Base-by-base conservation (phyloP, 306 rosid species). In the Sindora glabra region DNA sequence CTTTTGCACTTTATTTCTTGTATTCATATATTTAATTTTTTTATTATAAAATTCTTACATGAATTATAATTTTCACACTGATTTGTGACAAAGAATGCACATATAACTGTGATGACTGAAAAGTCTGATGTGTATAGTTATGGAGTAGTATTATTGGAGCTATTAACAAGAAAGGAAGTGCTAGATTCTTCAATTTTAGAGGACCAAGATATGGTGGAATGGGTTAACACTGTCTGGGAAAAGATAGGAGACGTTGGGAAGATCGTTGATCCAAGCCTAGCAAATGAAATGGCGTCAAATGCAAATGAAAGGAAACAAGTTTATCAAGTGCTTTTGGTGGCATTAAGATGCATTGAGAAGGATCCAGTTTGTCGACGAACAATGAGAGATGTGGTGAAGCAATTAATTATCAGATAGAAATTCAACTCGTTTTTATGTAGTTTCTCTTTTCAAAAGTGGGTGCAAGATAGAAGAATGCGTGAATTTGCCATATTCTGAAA, bases 61-160 rank as follows among this genome's bases (percentile, higher is more conserved):
- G 38, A 67, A 44, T 54, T 12, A 17, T 60, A 10, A 2, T 49
- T 7, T 37, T 12, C 51, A 10, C 37, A 21, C 7, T 47, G 37
- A 10, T 13, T 5, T 64, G 39, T 48, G 59, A 27, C 66, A 78
- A 83, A 84, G 41, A 78, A 78, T 70, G 85, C 91, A 22, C 78
- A 38, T 40, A 44, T 67, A 34, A 54, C 73, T 16, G 30, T 18
- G 4, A 61, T 6, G 42, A 67, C 71, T 25, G 42, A 21, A 60
- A 83, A 77, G 33, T 75, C 85, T 9, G 85, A 84, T 37, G 87
- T 75, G 12, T 84, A 78, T 45, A 75, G 83, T 47, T 84, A 69
- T 9, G 91, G 91, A 12, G 77, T 84, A 3, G 83, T 84, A 24
- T 69, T 84, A 54, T 71, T 84, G 0, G 85, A 81, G 87, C 56